Evolutionary conservation across 768 basidiomycete species (phyloP), one percentile per base, ranked within the genome.

Genomic region (Termitomyces sp.): DNA sequence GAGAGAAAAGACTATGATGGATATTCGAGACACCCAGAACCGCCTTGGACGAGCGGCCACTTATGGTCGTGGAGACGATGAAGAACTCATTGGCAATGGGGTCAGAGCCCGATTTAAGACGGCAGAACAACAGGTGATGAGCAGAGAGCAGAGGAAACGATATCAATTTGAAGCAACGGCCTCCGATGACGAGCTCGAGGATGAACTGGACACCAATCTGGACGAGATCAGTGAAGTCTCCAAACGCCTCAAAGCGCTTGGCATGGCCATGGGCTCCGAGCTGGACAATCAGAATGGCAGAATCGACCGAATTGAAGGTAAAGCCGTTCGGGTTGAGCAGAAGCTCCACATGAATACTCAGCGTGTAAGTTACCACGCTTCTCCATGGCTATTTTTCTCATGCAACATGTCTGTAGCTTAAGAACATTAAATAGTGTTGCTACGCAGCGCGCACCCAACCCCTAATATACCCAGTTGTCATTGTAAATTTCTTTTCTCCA

Each of bases 171-270:
- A 99, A 63, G 84, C 85, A 28, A 89, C 84, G 38, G 91, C 80
- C 3, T 91, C 89, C 6, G 96, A 99, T 65, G 94, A 98, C 63
- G 94, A 95, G 71, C 62, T 96, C 1, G 96, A 99, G 73, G 89
- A 98, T 63, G 94, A 98, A 71, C 65, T 99, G 38, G 96, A 98
- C 64, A 84, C 81, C 61, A 98, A 98, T 69, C 74, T 99, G 26
- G 85, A 91, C 67, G 94, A 96, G 70, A 89, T 96, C 57, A 74
- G 82, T 37, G 85, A 85, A 50, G 82, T 87, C 51, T 83, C 90
- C 2, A 89, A 86, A 73, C 77, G 84, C 46, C 77, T 97, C 58
- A 91, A 89, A 71, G 83, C 85, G 3, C 74, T 95, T 19, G 91
- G 89, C 6, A 78, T 78, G 59, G 85, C 89, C 4, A 93, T 92